Evolutionary conservation across 1,284 basidiomycete species (phyloP).

Genomic region (Mycena citricolor): DNA sequence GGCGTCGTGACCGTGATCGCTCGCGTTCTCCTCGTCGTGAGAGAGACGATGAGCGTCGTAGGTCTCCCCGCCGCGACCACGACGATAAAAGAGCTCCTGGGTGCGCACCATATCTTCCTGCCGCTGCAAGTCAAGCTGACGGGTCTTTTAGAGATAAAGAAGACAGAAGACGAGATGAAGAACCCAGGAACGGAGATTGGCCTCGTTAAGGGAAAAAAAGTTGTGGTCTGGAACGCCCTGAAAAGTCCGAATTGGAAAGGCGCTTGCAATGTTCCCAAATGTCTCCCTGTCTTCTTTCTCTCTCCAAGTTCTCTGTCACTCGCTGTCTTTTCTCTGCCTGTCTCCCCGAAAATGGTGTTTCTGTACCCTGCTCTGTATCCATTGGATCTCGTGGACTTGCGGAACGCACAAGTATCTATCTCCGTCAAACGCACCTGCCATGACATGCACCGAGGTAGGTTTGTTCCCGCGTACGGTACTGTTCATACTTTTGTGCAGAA

Average conservation of each 20-base stretch:
- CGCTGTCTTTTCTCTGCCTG: constrained; percentile 45
- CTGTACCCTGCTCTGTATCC: too few relatives aligned
- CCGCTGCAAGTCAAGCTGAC: too few relatives aligned
- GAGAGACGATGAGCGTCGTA: constrained; percentile 71
- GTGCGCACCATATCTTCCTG: too few relatives aligned
- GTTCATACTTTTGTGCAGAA: too few relatives aligned
- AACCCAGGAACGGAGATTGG: constrained; percentile 65
- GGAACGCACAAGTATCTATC: too few relatives aligned
- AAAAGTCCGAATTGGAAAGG: too few relatives aligned
- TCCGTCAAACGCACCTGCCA: too few relatives aligned
- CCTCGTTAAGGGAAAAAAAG: constrained; percentile 67
- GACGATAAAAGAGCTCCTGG: constrained; percentile 82
- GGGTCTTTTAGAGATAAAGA: constrained; percentile 74
- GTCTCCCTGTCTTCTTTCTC: too few relatives aligned
- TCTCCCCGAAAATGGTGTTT: constrained; percentile 49
- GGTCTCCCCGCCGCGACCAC: constrained; percentile 72
- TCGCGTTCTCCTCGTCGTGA: constrained; percentile 71
- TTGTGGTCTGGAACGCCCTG: constrained; percentile 15
- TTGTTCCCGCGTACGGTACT: too few relatives aligned
- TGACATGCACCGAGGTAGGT: too few relatives aligned
- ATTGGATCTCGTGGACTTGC: background rate
- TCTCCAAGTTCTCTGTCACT: constrained; percentile 43
- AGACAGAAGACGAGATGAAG: constrained; percentile 65
- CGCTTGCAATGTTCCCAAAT: too few relatives aligned
- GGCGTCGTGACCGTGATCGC: constrained; percentile 45